Conservation (phyloP, 2,329 filamentous ascomycete genomes). For the Pseudofabraea citricarpa region DNA sequence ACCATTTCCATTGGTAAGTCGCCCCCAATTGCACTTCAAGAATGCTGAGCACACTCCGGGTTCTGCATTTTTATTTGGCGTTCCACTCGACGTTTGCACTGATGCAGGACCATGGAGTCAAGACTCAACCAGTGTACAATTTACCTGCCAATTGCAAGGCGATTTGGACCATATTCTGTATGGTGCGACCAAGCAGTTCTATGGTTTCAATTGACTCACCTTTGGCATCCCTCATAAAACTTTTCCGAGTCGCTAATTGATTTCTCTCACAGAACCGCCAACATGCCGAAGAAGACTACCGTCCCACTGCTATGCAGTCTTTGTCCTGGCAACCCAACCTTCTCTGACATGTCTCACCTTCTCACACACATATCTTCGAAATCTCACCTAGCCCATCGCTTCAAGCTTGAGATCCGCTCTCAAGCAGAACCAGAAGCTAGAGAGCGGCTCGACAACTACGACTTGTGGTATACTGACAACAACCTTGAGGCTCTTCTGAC, state of each 20-base stretch:
- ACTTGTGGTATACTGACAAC: conserved; percentile 72
- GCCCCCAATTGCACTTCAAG: no score
- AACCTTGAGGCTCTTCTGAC: conserved; percentile 69
- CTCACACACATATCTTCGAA: conserved; percentile 92
- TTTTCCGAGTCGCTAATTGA: no score
- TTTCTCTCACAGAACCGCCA: conserved; percentile 3
- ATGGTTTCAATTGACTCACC: no score
- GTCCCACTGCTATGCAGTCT: conserved; percentile 77
- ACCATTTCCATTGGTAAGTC: not conserved
- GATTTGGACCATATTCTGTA: no score
- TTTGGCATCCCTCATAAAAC: no score
- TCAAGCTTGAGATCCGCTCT: conserved; percentile 72
- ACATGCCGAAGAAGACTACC: conserved; percentile 16
- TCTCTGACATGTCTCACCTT: conserved; percentile 87
- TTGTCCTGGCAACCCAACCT: conserved; percentile 73
- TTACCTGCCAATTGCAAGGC: not conserved
- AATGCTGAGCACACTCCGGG: no score
- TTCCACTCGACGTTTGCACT: not conserved
- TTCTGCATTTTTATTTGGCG: not conserved
- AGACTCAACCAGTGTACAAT: no score
- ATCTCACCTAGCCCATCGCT: conserved; percentile 80
- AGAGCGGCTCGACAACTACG: conserved; percentile 60
- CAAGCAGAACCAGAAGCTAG: conserved; percentile 63
- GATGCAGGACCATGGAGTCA: no score
- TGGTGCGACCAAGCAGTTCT: no score